Conservation (phyloP, 345 rosid species). For the Eucalyptus sideroxylon region DNA sequence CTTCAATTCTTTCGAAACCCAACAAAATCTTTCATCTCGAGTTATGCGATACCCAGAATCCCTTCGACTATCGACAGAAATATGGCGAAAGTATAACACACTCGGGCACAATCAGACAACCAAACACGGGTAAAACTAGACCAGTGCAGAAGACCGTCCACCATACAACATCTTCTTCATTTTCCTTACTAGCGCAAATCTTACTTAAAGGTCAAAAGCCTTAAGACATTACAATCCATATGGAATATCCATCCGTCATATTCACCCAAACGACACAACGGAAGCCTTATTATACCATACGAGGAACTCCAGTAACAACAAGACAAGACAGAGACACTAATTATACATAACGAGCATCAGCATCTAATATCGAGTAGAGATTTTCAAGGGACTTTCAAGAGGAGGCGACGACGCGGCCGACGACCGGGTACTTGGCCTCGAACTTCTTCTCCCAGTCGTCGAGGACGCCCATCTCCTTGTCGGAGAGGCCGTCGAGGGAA, state of each 20-base stretch:
- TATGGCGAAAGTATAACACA: neutral
- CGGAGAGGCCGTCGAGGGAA: constrained; percentile 57
- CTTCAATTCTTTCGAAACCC: neutral
- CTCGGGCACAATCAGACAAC: neutral
- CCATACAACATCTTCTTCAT: neutral
- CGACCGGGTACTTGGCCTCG: constrained; percentile 76
- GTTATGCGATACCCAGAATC: neutral
- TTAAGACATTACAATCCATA: neutral
- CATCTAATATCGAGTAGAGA: neutral
- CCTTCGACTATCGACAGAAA: neutral
- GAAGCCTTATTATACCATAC: neutral
- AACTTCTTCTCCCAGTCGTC: constrained; percentile 86
- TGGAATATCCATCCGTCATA: neutral
- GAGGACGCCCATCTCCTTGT: constrained; percentile 68
- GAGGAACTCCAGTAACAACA: neutral
- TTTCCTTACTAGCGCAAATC: neutral
- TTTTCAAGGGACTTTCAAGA: neutral
- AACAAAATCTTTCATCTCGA: neutral
- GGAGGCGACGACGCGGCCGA: constrained; percentile 41
- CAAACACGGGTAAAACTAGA: neutral
- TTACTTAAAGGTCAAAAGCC: neutral
- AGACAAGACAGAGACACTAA: neutral
- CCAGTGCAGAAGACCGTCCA: neutral
- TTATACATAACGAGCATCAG: neutral
- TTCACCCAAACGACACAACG: neutral